Percentiles rank a stretch among this genome's conserved stretches.
phyloP scores from a whole-genome alignment of 2,329 filamentous ascomycete genomes.

The Annulohypoxylon truncatum region DNA sequence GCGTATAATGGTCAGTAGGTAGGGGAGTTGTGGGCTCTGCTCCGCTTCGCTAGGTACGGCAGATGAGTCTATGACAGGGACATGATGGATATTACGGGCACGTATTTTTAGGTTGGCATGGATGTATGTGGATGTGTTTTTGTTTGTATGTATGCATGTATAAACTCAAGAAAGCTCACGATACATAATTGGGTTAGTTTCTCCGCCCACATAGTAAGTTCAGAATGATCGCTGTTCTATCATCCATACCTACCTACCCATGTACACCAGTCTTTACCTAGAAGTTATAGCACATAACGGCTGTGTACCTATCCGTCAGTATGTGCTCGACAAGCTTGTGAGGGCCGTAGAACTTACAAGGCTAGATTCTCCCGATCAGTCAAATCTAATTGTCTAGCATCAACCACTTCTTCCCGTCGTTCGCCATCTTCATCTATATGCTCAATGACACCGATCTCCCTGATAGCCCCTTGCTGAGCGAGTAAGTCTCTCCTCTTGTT shows the following conservation, averaged over 20 bases:
- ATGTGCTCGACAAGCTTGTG: background rate
- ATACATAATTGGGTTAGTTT: too few relatives aligned
- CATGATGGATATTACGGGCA: background rate
- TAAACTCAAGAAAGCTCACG: background rate
- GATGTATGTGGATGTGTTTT: background rate
- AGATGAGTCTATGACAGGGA: background rate
- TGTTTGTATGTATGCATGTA: background rate
- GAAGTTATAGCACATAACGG: slow-evolving; percentile 21
- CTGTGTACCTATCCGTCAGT: slow-evolving; percentile 7
- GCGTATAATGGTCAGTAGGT: slow-evolving; percentile 42
- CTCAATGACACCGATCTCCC: slow-evolving; percentile 47
- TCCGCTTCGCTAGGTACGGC: background rate
- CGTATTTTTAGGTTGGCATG: background rate
- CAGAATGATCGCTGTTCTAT: too few relatives aligned
- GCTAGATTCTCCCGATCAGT: slow-evolving; percentile 52
- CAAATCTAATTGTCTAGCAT: slow-evolving; percentile 52
- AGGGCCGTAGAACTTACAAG: slow-evolving; percentile 33
- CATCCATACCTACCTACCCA: too few relatives aligned
- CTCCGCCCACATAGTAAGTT: too few relatives aligned
- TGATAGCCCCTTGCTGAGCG: slow-evolving; percentile 35
- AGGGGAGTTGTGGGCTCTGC: background rate
- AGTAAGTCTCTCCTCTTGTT: slow-evolving; percentile 54
- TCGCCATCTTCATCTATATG: slow-evolving; percentile 47
- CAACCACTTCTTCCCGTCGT: slow-evolving; percentile 48
- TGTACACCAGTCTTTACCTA: too few relatives aligned